Evolutionary conservation across 108 stramenopile genomes (phyloP).

Genomic region (Skeletonema grethae): DNA sequence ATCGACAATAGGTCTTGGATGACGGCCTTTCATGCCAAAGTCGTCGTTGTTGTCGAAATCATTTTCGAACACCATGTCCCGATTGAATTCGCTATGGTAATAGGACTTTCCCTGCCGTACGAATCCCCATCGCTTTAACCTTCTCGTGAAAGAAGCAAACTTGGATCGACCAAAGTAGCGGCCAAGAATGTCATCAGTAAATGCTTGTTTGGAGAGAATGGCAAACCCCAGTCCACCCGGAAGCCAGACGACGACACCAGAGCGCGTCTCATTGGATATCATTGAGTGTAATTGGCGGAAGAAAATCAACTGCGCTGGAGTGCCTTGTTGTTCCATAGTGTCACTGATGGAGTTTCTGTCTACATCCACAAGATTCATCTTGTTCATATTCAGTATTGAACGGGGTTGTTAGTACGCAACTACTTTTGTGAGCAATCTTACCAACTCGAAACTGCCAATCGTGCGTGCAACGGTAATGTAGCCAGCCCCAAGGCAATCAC

Average conservation of each 20-base stretch:
- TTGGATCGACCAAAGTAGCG: constrained; percentile 78
- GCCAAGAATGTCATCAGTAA: constrained; percentile 76
- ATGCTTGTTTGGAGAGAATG: constrained; percentile 69
- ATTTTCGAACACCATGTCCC: constrained; percentile 2
- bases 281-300: constrained; percentile 16
- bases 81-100: not conserved
- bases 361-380: not conserved
- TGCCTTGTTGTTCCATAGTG: constrained; percentile 13
- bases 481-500: no score
- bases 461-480: not conserved
- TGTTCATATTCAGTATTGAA: not conserved
- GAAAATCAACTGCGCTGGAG: constrained; percentile 30
- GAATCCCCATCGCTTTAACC: constrained; percentile 64
- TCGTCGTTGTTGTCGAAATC: not conserved
- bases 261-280: constrained; percentile 9
- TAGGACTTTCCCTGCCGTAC: no score
- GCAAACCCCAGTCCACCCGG: constrained; percentile 72
- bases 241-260: constrained; percentile 58
- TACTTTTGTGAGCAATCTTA: not conserved
- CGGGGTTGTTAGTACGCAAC: not conserved
- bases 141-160: constrained; percentile 79
- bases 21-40: not conserved
- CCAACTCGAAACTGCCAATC: not conserved
- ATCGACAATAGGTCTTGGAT: not conserved
- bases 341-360: not conserved